Base-by-base conservation (phyloP, 2,329 filamentous ascomycete genomes). In the Colletotrichum australisinense region DNA sequence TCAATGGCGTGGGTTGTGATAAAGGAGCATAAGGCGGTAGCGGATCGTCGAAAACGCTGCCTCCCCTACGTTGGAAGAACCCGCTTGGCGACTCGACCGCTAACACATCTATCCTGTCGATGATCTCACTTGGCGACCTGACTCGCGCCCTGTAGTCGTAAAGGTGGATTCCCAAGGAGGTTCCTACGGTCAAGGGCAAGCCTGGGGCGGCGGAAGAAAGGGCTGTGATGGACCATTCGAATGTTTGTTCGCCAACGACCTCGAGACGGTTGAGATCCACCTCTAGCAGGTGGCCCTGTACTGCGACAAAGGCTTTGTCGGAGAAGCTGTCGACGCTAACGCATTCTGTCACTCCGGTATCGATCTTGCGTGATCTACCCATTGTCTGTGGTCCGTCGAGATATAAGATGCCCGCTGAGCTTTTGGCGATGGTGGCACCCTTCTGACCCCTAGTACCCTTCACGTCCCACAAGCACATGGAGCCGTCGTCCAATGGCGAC, bases 401-500 rank as follows among this genome's bases (percentile, higher is more conserved):
- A 68, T 92, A 91, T 19, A 98, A 86, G 9, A 96, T 86, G 0
- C 92, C 93, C 0, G 91, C 86, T 24, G 84, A 84, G 81, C 93
- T 97, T 74, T 88, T 88, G 1, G 89, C 91, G 12, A 94, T 76
- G 38, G 97, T 89, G 3, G 86, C 88, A 2, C 94, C 93, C 75
- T 87, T 88, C 75, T 80, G 86, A 5, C 82, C 83, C 60, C 84
- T 84, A 35, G 86, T 88, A 1, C 88, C 89, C 67, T 88, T 90
- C 63, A 94, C 85, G 79, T 97, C 93, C 95, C 95, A 98, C 7
- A 98, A 83, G 77, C 93, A 94, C n/a, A 98, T 88, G 64, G 94
- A 95, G 0, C 95, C 95, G 79, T 98, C 94, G 71, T 97, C 94
- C 8, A 98, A 85, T 2, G 95, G 94, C 0, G 93, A 92, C 19